These are phyloP conservation scores for Gracilaria vermiculophylla DNA, from an alignment of 23 red algal genomes.

Conservation along the genomic window DNA sequence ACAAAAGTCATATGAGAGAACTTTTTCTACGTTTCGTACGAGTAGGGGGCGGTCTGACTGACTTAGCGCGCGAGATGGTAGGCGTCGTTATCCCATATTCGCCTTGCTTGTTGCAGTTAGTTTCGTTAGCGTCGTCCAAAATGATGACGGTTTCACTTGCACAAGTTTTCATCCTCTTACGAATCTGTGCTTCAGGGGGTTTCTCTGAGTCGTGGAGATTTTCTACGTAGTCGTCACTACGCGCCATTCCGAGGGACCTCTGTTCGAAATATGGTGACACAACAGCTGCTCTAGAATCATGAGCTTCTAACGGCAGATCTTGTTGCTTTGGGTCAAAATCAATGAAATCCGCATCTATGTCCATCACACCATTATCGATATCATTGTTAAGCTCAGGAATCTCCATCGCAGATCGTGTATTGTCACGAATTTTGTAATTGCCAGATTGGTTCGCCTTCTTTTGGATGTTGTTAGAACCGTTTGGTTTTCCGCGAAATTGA, in stretches of 20 bases:
- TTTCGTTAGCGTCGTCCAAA: not conserved
- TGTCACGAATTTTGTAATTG: not conserved
- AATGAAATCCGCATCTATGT: not conserved
- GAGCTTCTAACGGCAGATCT: not conserved
- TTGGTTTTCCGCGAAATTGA: constrained; percentile 34
- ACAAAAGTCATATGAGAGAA: not conserved
- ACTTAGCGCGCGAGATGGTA: not conserved
- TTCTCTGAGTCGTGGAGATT: not conserved
- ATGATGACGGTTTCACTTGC: not conserved
- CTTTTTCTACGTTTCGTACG: constrained; percentile 1
- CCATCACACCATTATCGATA: not conserved
- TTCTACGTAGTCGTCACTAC: not conserved
- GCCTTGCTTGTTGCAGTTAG: not conserved
- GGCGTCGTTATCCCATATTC: not conserved
- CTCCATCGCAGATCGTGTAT: not conserved
- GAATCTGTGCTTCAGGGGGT: not conserved
- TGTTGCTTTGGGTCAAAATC: no score
- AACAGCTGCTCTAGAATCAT: not conserved
- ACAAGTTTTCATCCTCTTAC: not conserved
- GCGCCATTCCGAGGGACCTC: not conserved
- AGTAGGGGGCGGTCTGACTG: constrained; percentile 5
- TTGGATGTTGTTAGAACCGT: not conserved
- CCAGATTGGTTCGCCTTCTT: not conserved
- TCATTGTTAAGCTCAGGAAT: not conserved
- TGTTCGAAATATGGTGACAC: constrained; percentile 9